Conservation (phyloP, 352 stramenopile species). For the Pythium apleroticum region DNA sequence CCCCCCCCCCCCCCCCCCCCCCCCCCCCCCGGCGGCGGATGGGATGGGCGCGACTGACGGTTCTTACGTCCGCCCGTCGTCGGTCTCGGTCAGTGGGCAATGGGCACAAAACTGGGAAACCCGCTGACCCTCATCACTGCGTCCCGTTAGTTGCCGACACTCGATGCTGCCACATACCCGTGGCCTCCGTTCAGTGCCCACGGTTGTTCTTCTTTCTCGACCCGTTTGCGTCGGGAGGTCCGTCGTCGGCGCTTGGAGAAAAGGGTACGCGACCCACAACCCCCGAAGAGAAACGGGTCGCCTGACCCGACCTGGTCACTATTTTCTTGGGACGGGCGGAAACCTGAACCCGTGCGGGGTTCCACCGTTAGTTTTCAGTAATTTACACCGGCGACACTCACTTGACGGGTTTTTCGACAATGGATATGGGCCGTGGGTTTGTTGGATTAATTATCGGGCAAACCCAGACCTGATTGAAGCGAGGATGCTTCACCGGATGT, state of each 20-base stretch:
- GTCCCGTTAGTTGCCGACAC: neutral
- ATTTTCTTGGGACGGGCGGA: neutral
- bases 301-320: constrained; percentile 22
- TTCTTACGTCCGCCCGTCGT: constrained; percentile 23
- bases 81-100: constrained; percentile 13
- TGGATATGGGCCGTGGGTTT: constrained; percentile 4
- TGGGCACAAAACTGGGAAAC: constrained; percentile 31
- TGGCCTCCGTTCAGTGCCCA: constrained; percentile 26
- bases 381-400: constrained; percentile 1
- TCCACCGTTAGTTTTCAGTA: constrained; percentile 4
- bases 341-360: constrained; percentile 9
- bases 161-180: constrained; percentile 4
- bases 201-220: neutral
- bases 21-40: constrained; percentile 13
- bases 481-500: constrained; percentile 9
- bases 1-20: too few relatives aligned
- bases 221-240: constrained; percentile 18
- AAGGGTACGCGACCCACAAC: constrained; percentile 23
- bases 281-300: constrained; percentile 18
- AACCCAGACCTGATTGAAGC: constrained; percentile 19
- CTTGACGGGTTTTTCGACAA: constrained; percentile 12
- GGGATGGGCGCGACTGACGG: constrained; percentile 21
- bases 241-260: constrained; percentile 15
- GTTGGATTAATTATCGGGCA: neutral
- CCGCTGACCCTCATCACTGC: constrained; percentile 27